Evolutionary conservation across 1,284 basidiomycete genomes (phyloP).

Genomic region (Takashimella tepidaria): DNA sequence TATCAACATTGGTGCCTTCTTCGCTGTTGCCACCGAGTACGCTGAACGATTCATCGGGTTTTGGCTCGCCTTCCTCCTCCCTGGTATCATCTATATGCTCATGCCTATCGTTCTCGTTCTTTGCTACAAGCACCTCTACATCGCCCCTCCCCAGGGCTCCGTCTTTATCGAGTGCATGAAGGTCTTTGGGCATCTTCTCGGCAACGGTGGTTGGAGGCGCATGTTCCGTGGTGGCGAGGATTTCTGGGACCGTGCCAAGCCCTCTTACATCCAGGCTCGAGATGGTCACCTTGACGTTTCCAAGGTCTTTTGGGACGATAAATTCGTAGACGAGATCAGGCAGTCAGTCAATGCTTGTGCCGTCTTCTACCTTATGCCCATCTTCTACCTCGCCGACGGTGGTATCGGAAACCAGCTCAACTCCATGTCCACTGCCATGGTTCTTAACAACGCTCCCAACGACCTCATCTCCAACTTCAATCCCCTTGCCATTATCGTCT

Average conservation of each 20-base stretch:
- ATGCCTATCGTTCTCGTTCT: constrained; percentile 45
- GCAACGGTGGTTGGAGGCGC: constrained; percentile 25
- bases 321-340: constrained; percentile 51
- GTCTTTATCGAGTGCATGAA: constrained; percentile 45
- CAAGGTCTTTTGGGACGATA: constrained; percentile 51
- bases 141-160: constrained; percentile 50
- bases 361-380: constrained; percentile 50
- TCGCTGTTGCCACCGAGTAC: constrained; percentile 42
- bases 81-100: constrained; percentile 50
- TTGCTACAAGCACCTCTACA: constrained; percentile 21
- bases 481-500: constrained; percentile 48
- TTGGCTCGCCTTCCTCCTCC: constrained; percentile 51
- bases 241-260: constrained; percentile 51
- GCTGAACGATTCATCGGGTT: constrained; percentile 44
- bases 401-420: constrained; percentile 48
- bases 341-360: constrained; percentile 49
- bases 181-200: constrained; percentile 26
- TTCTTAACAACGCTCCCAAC: constrained; percentile 49
- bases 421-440: constrained; percentile 48
- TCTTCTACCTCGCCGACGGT: constrained; percentile 51
- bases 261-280: constrained; percentile 36
- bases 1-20: constrained; percentile 47
- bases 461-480: constrained; percentile 52
- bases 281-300: constrained; percentile 30
- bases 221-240: constrained; percentile 36